Conservation (phyloP, 163 green algal genomes). For the Prototheca stagnorum region DNA sequence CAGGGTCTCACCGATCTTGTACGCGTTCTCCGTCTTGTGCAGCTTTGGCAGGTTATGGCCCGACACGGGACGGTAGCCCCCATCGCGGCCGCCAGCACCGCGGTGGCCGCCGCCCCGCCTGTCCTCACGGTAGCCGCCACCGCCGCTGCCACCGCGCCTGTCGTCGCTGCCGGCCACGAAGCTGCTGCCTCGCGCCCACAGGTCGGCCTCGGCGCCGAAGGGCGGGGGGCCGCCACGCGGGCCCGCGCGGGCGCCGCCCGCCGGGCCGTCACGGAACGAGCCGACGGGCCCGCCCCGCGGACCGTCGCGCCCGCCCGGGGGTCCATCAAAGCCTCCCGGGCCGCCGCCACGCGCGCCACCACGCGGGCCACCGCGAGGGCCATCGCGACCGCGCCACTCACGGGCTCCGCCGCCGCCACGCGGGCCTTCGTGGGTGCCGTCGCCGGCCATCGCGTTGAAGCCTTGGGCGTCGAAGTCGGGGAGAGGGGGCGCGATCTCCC, state of each 20-base stretch:
- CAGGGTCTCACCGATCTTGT: slow-evolving; percentile 28
- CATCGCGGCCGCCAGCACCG: slow-evolving; percentile 10
- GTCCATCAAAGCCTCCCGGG: background rate
- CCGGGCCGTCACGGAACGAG: too few species aligned
- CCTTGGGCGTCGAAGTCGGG: too few species aligned
- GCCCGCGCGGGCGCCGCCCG: slow-evolving; percentile 7
- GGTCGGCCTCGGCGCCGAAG: slow-evolving; percentile 19
- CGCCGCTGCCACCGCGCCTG: too few species aligned
- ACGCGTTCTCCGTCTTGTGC: slow-evolving; percentile 56
- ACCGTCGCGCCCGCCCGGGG: slow-evolving; percentile 4
- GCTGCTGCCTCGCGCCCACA: slow-evolving; percentile 33
- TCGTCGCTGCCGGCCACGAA: too few species aligned
- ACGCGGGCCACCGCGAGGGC: background rate
- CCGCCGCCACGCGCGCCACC: background rate
- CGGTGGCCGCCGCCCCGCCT: slow-evolving; percentile 11
- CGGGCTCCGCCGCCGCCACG: background rate
- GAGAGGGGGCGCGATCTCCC: too few species aligned
- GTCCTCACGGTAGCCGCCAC: too few species aligned
- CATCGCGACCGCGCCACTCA: background rate
- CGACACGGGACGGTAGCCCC: slow-evolving; percentile 11
- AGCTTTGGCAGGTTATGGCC: too few species aligned
- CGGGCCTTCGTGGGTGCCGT: too few species aligned
- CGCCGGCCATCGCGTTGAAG: too few species aligned
- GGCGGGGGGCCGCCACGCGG: background rate
- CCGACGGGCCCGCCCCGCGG: slow-evolving; percentile 8